phyloP scores from a whole-genome alignment of 768 basidiomycete species.

The Rhizopogon vinicolor region DNA sequence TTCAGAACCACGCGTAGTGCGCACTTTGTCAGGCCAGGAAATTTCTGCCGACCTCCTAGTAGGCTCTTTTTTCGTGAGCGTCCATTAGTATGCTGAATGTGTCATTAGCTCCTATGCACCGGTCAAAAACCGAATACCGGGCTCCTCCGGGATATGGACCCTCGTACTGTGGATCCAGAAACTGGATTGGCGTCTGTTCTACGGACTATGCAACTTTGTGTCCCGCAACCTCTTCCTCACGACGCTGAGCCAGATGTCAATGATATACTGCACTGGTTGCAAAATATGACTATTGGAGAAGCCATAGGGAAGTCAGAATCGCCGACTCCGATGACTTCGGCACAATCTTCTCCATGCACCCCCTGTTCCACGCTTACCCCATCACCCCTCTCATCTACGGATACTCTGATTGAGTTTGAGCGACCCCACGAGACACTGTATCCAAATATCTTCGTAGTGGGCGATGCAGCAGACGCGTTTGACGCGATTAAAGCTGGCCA shows the following conservation, averaged over 20 bases:
- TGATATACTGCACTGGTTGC: neutral
- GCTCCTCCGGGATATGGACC: constrained; percentile 39
- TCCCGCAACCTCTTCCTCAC: neutral
- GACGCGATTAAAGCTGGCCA: constrained; percentile 60
- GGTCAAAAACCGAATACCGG: constrained; percentile 57
- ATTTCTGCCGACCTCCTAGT: constrained; percentile 53
- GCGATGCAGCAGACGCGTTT: constrained; percentile 62
- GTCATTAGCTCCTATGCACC: constrained; percentile 49
- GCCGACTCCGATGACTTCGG: neutral
- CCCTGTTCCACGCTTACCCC: constrained; percentile 3
- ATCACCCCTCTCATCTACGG: constrained; percentile 4
- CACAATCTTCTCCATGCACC: constrained; percentile 1
- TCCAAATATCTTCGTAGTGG: constrained; percentile 55
- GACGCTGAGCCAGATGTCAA: neutral
- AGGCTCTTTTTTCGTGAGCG: neutral
- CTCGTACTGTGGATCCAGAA: constrained; percentile 31
- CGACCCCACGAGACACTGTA: constrained; percentile 28
- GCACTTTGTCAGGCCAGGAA: constrained; percentile 44
- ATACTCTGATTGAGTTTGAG: constrained; percentile 8
- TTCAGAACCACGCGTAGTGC: constrained; percentile 25
- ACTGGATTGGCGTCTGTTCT: constrained; percentile 41
- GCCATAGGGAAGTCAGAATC: neutral
- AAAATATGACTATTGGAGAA: neutral
- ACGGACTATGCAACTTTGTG: constrained; percentile 42
- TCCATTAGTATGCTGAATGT: neutral